phyloP scores from a whole-genome alignment of 768 basidiomycete genomes.

The Mycena galericulata region DNA sequence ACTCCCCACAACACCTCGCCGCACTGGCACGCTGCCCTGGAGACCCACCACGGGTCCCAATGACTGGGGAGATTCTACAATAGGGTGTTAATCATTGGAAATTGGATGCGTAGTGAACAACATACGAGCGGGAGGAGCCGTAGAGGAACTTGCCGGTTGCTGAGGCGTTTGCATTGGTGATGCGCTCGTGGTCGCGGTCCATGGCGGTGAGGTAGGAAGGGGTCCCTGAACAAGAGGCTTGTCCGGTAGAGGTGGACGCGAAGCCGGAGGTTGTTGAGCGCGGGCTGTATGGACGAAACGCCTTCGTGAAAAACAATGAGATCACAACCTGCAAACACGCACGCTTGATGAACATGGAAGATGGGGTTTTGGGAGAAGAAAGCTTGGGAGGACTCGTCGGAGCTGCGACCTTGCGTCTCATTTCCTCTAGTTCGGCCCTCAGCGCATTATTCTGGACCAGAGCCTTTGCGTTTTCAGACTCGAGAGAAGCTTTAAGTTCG shows the following conservation, averaged over 20 bases:
- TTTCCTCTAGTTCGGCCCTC: background rate
- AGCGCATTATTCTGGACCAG: background rate
- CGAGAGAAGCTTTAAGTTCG: background rate
- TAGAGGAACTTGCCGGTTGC: background rate
- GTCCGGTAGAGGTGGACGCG: slow-evolving; percentile 3
- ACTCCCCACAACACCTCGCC: background rate
- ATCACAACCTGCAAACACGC: background rate
- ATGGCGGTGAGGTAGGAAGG: background rate
- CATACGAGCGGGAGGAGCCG: slow-evolving; percentile 3
- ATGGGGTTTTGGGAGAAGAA: background rate
- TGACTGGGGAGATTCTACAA: background rate
- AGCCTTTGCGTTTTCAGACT: background rate
- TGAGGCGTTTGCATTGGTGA: background rate
- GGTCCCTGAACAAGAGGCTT: background rate
- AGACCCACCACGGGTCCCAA: background rate
- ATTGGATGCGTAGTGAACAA: background rate
- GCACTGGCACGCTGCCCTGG: slow-evolving; percentile 3
- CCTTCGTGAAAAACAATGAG: background rate
- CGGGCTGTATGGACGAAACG: background rate
- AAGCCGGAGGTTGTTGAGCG: background rate
- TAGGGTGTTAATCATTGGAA: background rate
- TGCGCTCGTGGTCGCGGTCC: background rate
- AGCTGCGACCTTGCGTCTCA: background rate
- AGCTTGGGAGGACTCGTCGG: background rate
- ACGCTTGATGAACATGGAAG: slow-evolving; percentile 21